Percentiles rank a stretch among this genome's conserved stretches.
phyloP scores from a whole-genome alignment of 2,329 filamentous ascomycete species.

The Drechslerella stenobrocha region DNA sequence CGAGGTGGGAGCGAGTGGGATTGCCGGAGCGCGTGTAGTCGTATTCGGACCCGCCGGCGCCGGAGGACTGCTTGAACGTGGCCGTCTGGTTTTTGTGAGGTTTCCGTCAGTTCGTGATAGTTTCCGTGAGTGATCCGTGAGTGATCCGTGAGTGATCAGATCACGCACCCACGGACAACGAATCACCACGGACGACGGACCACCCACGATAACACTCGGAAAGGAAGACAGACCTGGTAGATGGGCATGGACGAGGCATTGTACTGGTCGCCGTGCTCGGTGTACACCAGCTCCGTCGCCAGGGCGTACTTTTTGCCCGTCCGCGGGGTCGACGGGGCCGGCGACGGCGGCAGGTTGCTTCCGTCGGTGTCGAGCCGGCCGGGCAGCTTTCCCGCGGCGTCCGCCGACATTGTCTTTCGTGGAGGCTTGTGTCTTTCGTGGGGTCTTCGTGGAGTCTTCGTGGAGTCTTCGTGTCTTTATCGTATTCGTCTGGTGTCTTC shows the following conservation, averaged over 20 bases:
- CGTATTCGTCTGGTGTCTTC: too few species aligned
- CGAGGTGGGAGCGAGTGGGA: slow-evolving; percentile 91
- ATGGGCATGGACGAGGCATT: slow-evolving; percentile 95
- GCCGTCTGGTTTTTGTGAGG: too few species aligned
- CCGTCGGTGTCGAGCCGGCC: slow-evolving; percentile 75
- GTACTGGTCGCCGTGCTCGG: slow-evolving; percentile 94
- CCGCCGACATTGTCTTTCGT: slow-evolving; percentile 8
- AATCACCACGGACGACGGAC: too few species aligned
- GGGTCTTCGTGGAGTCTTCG: too few species aligned
- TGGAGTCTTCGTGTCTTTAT: too few species aligned
- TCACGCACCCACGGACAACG: too few species aligned
- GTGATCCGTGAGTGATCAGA: too few species aligned
- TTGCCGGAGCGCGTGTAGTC: slow-evolving; percentile 99
- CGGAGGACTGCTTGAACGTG: slow-evolving; percentile 92
- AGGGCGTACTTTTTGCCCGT: slow-evolving; percentile 87
- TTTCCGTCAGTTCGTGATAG: too few species aligned
- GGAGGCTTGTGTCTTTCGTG: too few species aligned
- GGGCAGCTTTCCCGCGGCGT: slow-evolving; percentile 60
- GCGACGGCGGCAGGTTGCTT: slow-evolving; percentile 84
- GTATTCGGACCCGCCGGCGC: slow-evolving; percentile 81
- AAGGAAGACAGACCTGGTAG: slow-evolving; percentile 67
- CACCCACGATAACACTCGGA: not conserved
- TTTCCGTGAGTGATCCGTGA: not conserved
- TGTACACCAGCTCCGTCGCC: slow-evolving; percentile 94
- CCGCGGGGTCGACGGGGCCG: slow-evolving; percentile 85